Base-by-base conservation (phyloP, 2,329 filamentous ascomycete genomes). In the Hymenoscyphus occultus region DNA sequence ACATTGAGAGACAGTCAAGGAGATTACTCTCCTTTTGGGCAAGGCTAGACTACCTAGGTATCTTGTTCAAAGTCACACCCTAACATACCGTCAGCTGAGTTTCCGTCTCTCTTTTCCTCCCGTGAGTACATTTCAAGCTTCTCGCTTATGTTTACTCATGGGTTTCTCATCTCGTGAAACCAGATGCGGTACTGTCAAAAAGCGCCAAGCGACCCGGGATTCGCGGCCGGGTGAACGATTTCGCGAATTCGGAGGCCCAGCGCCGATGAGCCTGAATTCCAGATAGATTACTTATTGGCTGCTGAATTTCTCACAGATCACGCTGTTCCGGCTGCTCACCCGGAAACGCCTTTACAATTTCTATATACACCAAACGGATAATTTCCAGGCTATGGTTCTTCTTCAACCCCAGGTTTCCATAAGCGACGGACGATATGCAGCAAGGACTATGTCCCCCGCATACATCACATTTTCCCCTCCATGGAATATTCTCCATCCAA, bases 201-300 rank as follows among this genome's bases (percentile, higher is more conserved):
- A 35, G 5, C 35, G 61, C 45, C 60, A 56, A 62, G 48, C n/a
- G 31, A 28, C 35, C 61, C 56, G 35, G 56, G 62, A 60, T 63
- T 40, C 35, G 28, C 54, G 32, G 56, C 42, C 64, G 64, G 64
- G 16, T 68, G 64, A 70, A 70, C 67, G 56, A 69, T 67, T 68
- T 61, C 64, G 67, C 70, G 67, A 67, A 64, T 68, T 66, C 70
- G 67, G 68, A 67, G 62, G 45, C 45, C 61, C 35, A 51, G 54
- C 54, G 39, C 67, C 65, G 65, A 66, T 58, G 67, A 64, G 66
- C 62, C 64, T 66, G 64, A 66, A 64, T 68, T 62, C 65, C 64
- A 65, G 60, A 57, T 66, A 68, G 64, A 70, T 70, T 68, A 62
- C 56, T 39, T 60, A 59, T 62, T 45, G 64, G 64, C 28, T 64